Evolutionary conservation across 2,329 filamentous ascomycete species (phyloP).

Genomic region (Saccharata proteae): DNA sequence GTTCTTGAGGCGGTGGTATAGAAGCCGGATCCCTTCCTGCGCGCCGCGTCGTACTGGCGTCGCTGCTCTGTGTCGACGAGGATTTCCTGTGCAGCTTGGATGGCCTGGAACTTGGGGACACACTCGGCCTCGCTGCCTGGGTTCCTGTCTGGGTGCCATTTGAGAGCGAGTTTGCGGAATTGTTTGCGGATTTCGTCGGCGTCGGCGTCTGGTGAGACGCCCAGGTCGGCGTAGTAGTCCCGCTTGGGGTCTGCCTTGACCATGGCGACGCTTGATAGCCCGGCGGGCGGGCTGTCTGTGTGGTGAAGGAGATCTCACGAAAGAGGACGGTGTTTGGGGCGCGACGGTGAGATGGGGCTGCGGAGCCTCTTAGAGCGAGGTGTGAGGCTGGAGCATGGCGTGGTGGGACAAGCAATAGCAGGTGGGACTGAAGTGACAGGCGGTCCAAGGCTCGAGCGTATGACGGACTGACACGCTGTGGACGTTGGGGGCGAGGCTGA

Average conservation of each 20-base stretch:
- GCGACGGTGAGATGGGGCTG: too few relatives aligned
- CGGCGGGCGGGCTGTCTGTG: not conserved
- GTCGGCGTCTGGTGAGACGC: slow-evolving; percentile 55
- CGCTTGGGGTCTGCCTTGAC: slow-evolving; percentile 54
- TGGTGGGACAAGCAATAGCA: too few relatives aligned
- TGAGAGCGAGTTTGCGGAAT: slow-evolving; percentile 72
- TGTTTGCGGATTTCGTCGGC: slow-evolving; percentile 72
- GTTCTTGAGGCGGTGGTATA: slow-evolving; percentile 1
- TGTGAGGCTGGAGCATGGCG: too few relatives aligned
- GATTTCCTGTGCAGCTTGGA: slow-evolving; percentile 76
- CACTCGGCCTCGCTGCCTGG: slow-evolving; percentile 69
- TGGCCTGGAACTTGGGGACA: slow-evolving; percentile 72
- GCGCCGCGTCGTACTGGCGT: slow-evolving; percentile 50
- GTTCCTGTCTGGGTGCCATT: slow-evolving; percentile 83
- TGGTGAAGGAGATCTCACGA: not conserved
- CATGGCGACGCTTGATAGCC: slow-evolving; percentile 36
- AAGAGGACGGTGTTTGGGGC: not conserved
- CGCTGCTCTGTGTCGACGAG: slow-evolving; percentile 48
- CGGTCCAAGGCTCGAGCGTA: too few relatives aligned
- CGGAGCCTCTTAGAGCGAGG: too few relatives aligned
- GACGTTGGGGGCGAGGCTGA: too few relatives aligned
- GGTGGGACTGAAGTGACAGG: too few relatives aligned
- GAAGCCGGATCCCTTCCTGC: slow-evolving; percentile 32
- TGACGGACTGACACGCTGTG: too few relatives aligned
- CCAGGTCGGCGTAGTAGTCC: slow-evolving; percentile 80